phyloP scores from a whole-genome alignment of 768 basidiomycete genomes.

The Imleria badia region DNA sequence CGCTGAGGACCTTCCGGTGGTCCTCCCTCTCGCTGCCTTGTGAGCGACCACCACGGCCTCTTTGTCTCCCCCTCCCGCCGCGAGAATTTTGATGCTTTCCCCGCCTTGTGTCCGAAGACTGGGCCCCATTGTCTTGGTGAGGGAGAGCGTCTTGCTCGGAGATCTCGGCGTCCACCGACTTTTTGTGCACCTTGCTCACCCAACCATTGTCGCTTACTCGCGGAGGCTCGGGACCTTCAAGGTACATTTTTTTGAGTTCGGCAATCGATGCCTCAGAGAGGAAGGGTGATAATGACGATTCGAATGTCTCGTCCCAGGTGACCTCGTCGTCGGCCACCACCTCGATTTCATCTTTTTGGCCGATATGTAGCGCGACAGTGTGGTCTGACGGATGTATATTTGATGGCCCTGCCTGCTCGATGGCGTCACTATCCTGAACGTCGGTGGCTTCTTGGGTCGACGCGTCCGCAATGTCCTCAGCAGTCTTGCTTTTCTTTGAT shows the following conservation, averaged over 20 bases:
- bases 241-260: constrained; percentile 68
- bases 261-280: constrained; percentile 60
- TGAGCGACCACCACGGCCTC: constrained; percentile 41
- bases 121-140: constrained; percentile 16
- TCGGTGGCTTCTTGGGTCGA: constrained; percentile 13
- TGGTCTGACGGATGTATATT: not conserved
- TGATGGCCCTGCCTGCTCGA: constrained; percentile 1
- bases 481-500: constrained; percentile 40
- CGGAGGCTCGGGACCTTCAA: constrained; percentile 82
- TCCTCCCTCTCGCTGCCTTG: constrained; percentile 54
- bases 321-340: constrained; percentile 29
- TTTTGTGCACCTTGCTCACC: constrained; percentile 48
- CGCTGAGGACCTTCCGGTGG: constrained; percentile 71
- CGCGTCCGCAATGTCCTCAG: constrained; percentile 16
- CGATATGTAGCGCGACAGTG: not conserved
- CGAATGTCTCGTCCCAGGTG: constrained; percentile 69
- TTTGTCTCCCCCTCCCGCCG: constrained; percentile 46
- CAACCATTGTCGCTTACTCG: constrained; percentile 74
- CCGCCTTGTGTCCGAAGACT: constrained; percentile 30
- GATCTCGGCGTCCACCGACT: constrained; percentile 25
- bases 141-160: constrained; percentile 6
- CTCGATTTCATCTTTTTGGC: not conserved
- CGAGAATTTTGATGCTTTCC: constrained; percentile 43
- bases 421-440: constrained; percentile 7
- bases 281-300: constrained; percentile 55